These are phyloP conservation scores for Colletotrichum cuscutae DNA, from an alignment of 2,329 filamentous ascomycete genomes.

Conservation along the genomic window DNA sequence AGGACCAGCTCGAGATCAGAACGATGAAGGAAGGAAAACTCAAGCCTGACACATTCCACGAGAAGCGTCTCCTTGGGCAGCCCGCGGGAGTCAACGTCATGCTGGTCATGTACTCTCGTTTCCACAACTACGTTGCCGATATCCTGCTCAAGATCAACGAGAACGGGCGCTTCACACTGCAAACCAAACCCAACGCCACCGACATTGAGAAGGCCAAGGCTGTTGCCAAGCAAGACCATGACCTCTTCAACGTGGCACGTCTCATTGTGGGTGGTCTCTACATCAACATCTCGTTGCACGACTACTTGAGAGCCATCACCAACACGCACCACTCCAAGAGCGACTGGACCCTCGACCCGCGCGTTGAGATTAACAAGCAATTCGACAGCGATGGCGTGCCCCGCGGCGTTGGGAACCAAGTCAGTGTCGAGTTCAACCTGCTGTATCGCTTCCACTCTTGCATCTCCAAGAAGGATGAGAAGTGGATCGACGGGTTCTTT, in stretches of 20 bases:
- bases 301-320: slow-evolving; percentile 71
- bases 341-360: slow-evolving; percentile 72
- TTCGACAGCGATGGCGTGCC: slow-evolving; percentile 57
- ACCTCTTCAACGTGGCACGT: slow-evolving; percentile 82
- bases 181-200: slow-evolving; percentile 44
- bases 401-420: slow-evolving; percentile 72
- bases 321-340: slow-evolving; percentile 68
- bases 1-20: slow-evolving; percentile 71
- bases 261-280: slow-evolving; percentile 79
- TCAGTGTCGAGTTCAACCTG: slow-evolving; percentile 75
- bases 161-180: slow-evolving; percentile 78
- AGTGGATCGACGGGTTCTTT: slow-evolving; percentile 68
- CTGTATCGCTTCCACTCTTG: slow-evolving; percentile 74
- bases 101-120: slow-evolving; percentile 81
- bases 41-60: slow-evolving; percentile 77
- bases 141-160: slow-evolving; percentile 88
- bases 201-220: slow-evolving; percentile 57
- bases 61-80: slow-evolving; percentile 75
- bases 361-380: slow-evolving; percentile 64
- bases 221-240: slow-evolving; percentile 79
- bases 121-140: slow-evolving; percentile 87
- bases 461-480: slow-evolving; percentile 69
- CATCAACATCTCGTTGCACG: slow-evolving; percentile 77
- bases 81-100: slow-evolving; percentile 76
- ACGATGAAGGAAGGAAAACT: slow-evolving; percentile 74